These are phyloP conservation scores for Metrosideros polymorpha DNA, from an alignment of 441 rosid species.

Conservation along the genomic window DNA sequence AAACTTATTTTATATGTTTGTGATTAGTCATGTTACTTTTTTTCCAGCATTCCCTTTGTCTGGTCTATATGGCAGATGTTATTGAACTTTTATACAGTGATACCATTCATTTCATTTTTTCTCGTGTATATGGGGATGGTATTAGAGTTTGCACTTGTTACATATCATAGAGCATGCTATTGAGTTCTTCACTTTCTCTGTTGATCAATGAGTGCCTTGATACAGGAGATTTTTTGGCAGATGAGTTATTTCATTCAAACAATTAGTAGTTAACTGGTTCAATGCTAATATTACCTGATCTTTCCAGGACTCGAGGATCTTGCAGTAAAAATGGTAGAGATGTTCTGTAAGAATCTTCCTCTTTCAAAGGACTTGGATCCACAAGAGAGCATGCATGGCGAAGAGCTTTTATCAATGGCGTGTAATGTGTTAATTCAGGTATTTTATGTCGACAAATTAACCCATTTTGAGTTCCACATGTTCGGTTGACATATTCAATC, in stretches of 20 bases:
- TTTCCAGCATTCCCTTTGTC: neutral
- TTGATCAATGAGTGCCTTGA: neutral
- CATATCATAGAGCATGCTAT: neutral
- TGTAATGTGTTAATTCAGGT: slow-evolving; percentile 92
- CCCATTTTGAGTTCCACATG: neutral
- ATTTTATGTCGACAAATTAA: neutral
- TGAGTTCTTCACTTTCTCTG: neutral
- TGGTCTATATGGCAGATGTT: neutral
- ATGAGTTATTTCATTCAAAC: neutral
- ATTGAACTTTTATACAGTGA: neutral
- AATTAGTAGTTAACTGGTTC: neutral
- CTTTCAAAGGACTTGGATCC: slow-evolving; percentile 91
- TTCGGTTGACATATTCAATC: neutral
- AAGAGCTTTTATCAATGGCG: slow-evolving; percentile 74
- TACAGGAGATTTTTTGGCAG: neutral
- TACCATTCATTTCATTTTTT: neutral
- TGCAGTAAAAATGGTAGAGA: slow-evolving; percentile 57
- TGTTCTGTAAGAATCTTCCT: slow-evolving; percentile 67
- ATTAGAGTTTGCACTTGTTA: neutral
- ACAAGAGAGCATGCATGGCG: slow-evolving; percentile 94
- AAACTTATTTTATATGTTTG: neutral
- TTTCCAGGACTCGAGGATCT: slow-evolving; percentile 55
- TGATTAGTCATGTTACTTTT: neutral
- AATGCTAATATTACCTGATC: slow-evolving; percentile 11
- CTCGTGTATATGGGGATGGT: neutral